Base-by-base conservation (phyloP, 192 early-diverging fungal species). In the Allomyces arbusculus region DNA sequence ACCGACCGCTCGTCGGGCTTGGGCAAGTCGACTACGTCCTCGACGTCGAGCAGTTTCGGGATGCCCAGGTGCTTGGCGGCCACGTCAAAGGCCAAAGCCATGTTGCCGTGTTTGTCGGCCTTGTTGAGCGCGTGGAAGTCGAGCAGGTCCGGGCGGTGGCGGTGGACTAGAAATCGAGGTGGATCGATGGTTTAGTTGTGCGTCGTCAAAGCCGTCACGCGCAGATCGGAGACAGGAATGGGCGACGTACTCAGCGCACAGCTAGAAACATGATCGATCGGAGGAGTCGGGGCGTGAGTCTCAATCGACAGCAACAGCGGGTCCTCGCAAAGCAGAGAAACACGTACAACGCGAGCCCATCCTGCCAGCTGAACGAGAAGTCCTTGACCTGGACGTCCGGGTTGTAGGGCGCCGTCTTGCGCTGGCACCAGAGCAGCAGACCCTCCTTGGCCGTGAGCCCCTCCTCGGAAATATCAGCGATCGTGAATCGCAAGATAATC, bases 1-100 rank as follows among this genome's bases (percentile, higher is more conserved):
- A 97, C 84, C 10, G 95, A 97, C 25, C 88, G 80, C 69, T 97
- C 93, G 76, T 97, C 95, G 24, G 93, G 93, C 78, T 93, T 95
- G 65, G 78, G 71, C 23, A 88, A 85, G 73, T 96, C 95, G 65
- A 91, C 90, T 23, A 97, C 80, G 76, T 97, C 95, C 70, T 97
- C 93, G 3, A 96, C 93, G 73, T 90, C 93, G 64, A 97, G 81
- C 24, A 97, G 81, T 76, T 91, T 89, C 69, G 93, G 87, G 67
- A 97, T 96, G 44, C 85, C 86, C 63, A 96, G 78, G 68, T 94
- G 80, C 63, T 82, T 78, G 67, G 90, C 86, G 20, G 95, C 95
- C n/a, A 97, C 84, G 66, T 95, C 89, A 71, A 97, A 94, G 1
- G 95, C 95, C 64, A 95, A 75, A n/a, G 84, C 81, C 16, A 86